These are phyloP conservation scores for Aegle marmelos DNA, from an alignment of 345 rosid genomes.

Conservation along the genomic window DNA sequence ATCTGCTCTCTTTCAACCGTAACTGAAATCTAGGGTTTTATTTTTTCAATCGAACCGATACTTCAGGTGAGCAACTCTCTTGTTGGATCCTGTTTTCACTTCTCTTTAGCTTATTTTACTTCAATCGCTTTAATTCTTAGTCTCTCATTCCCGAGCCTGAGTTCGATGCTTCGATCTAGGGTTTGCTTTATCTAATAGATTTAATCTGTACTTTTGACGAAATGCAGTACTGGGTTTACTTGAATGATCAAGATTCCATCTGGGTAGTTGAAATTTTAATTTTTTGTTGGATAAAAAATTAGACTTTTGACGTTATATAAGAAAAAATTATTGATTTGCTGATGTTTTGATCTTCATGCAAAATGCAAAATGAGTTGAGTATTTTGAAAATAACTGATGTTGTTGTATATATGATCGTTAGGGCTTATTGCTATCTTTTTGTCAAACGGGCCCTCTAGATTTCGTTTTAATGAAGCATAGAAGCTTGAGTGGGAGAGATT, in stretches of 20 bases:
- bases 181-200: background rate
- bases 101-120: background rate
- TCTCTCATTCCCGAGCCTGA: background rate
- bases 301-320: background rate
- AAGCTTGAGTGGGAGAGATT: background rate
- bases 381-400: background rate
- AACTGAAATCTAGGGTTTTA: conserved; percentile 15
- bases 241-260: background rate
- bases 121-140: background rate
- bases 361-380: background rate
- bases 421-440: background rate
- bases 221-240: background rate
- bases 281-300: background rate
- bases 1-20: background rate
- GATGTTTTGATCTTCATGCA: background rate
- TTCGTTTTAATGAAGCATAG: background rate
- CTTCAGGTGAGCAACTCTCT: background rate
- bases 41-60: conserved; percentile 2
- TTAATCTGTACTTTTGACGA: background rate
- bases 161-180: background rate
- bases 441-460: background rate
- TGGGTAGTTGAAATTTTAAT: background rate
- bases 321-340: background rate
- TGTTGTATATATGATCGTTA: background rate
- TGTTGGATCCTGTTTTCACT: background rate